These are phyloP conservation scores for Ceriops decandra DNA, from an alignment of 345 rosid genomes.

Conservation along the genomic window DNA sequence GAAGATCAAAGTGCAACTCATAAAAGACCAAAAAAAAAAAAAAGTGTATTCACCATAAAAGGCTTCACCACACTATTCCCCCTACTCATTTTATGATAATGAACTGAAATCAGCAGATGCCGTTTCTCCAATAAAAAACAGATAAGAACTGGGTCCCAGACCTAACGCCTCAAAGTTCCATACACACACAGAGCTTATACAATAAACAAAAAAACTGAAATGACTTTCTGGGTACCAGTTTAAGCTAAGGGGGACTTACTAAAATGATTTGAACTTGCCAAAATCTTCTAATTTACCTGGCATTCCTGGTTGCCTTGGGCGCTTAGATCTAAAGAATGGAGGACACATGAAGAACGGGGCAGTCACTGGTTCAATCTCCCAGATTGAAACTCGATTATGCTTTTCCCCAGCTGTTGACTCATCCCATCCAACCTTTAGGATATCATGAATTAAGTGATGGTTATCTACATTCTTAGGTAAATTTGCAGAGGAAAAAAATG, in stretches of 20 bases:
- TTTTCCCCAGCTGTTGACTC: constrained; percentile 91
- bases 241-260: not conserved
- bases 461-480: not conserved
- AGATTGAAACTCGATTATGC: constrained; percentile 75
- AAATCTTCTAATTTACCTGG: constrained; percentile 38
- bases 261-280: not conserved
- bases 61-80: constrained; percentile 9
- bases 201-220: not conserved
- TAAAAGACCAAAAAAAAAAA: constrained; percentile 8
- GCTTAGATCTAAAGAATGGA: constrained; percentile 82
- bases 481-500: not conserved
- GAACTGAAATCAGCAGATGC: constrained; percentile 7
- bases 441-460: not conserved
- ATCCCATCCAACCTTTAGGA: constrained; percentile 93
- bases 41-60: constrained; percentile 7
- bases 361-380: constrained; percentile 95
- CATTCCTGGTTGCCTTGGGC: constrained; percentile 78
- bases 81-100: not conserved
- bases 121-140: not conserved
- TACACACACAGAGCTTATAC: constrained; percentile 1
- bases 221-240: not conserved
- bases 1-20: constrained; percentile 13
- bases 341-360: constrained; percentile 93
- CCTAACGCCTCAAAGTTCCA: not conserved
- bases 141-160: constrained; percentile 10